Conservation (phyloP, 331 rosid genomes). For the Telfairia occidentalis region DNA sequence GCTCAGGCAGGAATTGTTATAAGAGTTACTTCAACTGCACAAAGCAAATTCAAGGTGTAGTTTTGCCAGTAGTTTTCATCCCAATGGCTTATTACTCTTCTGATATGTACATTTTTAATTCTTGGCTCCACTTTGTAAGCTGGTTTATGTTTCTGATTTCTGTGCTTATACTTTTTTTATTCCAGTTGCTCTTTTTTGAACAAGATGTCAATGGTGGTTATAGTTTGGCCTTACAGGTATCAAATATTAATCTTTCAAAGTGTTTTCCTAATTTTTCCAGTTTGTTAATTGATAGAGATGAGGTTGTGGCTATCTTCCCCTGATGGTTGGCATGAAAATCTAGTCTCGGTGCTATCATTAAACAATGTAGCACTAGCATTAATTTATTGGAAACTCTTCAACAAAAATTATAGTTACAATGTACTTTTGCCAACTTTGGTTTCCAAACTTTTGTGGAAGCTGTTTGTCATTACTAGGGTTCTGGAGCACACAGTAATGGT, state of each 20-base stretch:
- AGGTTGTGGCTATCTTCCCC: background rate
- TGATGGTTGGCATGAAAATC: background rate
- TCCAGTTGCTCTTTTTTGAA: conserved; percentile 92
- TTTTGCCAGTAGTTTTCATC: background rate
- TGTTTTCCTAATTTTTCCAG: background rate
- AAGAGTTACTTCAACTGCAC: conserved; percentile 81
- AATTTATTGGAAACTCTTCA: background rate
- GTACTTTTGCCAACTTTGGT: background rate
- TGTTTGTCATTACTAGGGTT: background rate
- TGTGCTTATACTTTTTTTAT: conserved; percentile 14
- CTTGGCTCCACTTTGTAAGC: conserved; percentile 3
- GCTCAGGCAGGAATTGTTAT: conserved; percentile 78
- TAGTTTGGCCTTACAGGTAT: conserved; percentile 92
- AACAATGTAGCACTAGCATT: background rate
- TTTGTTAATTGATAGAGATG: background rate
- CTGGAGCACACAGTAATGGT: conserved; percentile 1
- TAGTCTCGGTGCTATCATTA: background rate
- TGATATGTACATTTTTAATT: background rate
- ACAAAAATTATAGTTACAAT: background rate
- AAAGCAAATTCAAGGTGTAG: conserved; percentile 90
- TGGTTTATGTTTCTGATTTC: conserved; percentile 9
- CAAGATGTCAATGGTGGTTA: conserved; percentile 72
- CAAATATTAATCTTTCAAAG: background rate
- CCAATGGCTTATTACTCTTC: background rate
- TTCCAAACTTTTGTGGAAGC: background rate